These are phyloP conservation scores for Falciphora oryzae DNA, from an alignment of 2,329 filamentous ascomycete species.

Conservation along the genomic window DNA sequence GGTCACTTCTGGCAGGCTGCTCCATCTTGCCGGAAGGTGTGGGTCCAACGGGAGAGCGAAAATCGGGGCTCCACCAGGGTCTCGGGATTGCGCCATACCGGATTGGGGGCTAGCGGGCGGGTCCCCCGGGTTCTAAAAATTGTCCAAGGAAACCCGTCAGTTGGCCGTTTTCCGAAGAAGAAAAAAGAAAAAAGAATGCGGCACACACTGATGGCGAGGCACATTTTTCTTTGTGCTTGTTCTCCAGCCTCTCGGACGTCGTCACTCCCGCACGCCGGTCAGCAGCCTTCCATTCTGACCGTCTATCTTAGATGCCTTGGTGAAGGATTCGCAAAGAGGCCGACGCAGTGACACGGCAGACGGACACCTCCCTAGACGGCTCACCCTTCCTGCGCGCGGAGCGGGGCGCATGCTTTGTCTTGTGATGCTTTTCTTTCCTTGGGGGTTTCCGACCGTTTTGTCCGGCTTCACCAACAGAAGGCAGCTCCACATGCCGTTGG, in stretches of 20 bases:
- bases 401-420: background rate
- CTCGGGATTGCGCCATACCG: background rate
- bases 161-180: background rate
- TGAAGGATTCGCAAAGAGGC: too few relatives aligned
- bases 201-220: background rate
- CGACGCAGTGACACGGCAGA: background rate
- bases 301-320: background rate
- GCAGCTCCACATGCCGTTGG: background rate
- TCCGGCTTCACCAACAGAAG: background rate
- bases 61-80: too few relatives aligned
- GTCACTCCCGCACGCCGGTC: background rate
- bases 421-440: background rate
- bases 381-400: background rate
- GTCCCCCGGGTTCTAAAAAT: background rate
- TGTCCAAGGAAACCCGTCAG: too few relatives aligned
- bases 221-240: too few relatives aligned
- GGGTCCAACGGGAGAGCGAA: background rate
- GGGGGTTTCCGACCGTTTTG: background rate
- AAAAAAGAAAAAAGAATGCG: background rate
- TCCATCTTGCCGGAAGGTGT: background rate
- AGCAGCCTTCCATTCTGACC: background rate
- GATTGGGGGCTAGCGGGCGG: background rate
- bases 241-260: background rate
- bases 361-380: background rate
- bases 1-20: background rate